A percentile compares a stretch with the other conserved stretches of the same genome.
Conservation (phyloP, 2,329 filamentous ascomycete species). For the Penicillium sp. region DNA sequence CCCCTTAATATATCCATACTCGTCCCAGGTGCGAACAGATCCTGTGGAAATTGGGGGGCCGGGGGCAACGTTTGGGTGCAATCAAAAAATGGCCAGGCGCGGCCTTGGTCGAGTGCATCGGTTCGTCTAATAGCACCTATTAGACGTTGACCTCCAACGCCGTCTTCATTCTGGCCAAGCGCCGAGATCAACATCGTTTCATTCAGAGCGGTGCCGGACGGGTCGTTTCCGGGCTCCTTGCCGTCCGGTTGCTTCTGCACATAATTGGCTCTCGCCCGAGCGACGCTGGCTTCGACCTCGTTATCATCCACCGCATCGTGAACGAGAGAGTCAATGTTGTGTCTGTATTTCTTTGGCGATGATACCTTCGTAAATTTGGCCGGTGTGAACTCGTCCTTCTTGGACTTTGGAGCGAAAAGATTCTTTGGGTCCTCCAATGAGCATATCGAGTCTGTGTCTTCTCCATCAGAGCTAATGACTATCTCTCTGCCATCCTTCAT, state of each 20-base stretch:
- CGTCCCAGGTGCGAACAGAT: conserved; percentile 32
- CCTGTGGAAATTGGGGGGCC: conserved; percentile 36
- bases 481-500: conserved; percentile 56
- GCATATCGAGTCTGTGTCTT: conserved; percentile 60
- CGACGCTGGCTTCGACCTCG: conserved; percentile 56
- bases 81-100: conserved; percentile 60
- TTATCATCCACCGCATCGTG: conserved; percentile 60
- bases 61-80: conserved; percentile 24
- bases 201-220: conserved; percentile 24
- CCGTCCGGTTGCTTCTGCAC: conserved; percentile 9
- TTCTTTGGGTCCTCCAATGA: conserved; percentile 53
- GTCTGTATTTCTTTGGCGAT: conserved; percentile 53
- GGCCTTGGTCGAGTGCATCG: conserved; percentile 56
- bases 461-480: conserved; percentile 69
- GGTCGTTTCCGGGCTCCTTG: background rate
- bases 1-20: conserved; percentile 37
- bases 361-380: background rate
- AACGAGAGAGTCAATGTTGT: conserved; percentile 63
- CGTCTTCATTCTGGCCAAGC: conserved; percentile 45
- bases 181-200: conserved; percentile 46
- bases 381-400: background rate
- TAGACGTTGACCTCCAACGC: conserved; percentile 49
- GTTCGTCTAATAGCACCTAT: conserved; percentile 60
- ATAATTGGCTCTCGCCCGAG: conserved; percentile 38
- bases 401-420: conserved; percentile 34